Evolutionary conservation across 1,139 yeast species (phyloP).

Genomic region (Candida mesenterica): DNA sequence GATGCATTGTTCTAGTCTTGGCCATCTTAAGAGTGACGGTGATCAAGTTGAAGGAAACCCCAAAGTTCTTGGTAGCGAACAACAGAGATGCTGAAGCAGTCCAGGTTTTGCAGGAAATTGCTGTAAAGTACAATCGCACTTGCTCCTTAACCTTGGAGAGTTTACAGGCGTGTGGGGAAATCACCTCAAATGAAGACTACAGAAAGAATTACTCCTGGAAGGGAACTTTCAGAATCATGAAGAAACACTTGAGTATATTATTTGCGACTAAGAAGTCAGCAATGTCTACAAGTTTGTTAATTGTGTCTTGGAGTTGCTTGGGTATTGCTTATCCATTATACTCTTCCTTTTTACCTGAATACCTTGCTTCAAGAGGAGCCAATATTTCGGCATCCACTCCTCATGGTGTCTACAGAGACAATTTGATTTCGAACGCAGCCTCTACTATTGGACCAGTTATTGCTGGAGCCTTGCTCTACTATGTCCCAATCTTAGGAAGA

Average conservation of each 20-base stretch:
- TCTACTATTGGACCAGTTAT: conserved; percentile 14
- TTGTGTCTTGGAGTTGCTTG: conserved; percentile 31
- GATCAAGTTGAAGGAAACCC: conserved; percentile 30
- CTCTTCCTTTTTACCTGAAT: conserved; percentile 32
- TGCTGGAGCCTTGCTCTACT: conserved; percentile 12
- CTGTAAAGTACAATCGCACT: conserved; percentile 26
- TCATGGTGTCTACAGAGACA: conserved; percentile 12
- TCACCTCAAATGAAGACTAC: conserved; percentile 17
- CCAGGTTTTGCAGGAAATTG: conserved; percentile 23
- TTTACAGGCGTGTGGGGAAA: conserved; percentile 26
- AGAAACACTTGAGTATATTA: conserved; percentile 24
- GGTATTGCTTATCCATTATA: conserved; percentile 36
- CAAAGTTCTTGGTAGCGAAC: conserved; percentile 32
- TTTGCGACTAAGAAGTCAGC: conserved; percentile 23
- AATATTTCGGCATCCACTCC: conserved; percentile 23
- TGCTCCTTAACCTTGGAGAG: conserved; percentile 30
- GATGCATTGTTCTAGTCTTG: conserved; percentile 27
- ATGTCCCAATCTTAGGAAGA: conserved; percentile 12
- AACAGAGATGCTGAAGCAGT: conserved; percentile 35
- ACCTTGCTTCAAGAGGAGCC: conserved; percentile 35
- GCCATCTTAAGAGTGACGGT: conserved; percentile 32
- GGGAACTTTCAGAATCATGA: conserved; percentile 18
- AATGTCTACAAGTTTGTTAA: conserved; percentile 25
- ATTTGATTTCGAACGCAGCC: conserved; percentile 11
- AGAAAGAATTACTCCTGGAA: conserved; percentile 8